These are phyloP conservation scores for Rhizopus stolonifer DNA, from an alignment of 371 early-diverging fungal species.

Conservation along the genomic window DNA sequence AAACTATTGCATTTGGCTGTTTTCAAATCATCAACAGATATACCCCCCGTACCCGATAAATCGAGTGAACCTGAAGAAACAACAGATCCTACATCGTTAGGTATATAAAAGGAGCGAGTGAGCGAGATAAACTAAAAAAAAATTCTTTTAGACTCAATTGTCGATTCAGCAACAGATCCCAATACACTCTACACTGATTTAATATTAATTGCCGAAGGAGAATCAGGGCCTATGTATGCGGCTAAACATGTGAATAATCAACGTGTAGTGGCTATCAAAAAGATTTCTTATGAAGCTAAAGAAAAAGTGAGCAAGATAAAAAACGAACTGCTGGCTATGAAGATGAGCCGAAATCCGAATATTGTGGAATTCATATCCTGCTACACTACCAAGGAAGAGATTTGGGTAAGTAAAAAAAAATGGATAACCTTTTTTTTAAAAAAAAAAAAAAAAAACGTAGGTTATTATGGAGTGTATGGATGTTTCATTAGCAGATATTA, in stretches of 20 bases:
- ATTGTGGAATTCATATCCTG: conserved; percentile 73
- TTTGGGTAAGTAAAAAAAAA: conserved; percentile 42
- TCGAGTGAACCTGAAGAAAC: neutral
- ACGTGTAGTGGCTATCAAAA: conserved; percentile 69
- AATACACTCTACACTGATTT: conserved; percentile 48
- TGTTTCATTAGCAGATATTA: conserved; percentile 74
- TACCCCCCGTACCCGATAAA: conserved; percentile 18
- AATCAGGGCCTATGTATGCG: conserved; percentile 72
- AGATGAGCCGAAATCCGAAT: conserved; percentile 67
- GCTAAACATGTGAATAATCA: conserved; percentile 56
- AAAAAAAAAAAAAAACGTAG: conserved; percentile 27
- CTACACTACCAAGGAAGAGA: conserved; percentile 56
- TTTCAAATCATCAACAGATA: conserved; percentile 27
- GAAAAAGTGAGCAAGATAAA: conserved; percentile 68
- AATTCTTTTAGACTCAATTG: conserved; percentile 33
- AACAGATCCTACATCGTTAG: neutral
- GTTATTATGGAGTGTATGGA: conserved; percentile 83
- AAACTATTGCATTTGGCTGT: conserved; percentile 30
- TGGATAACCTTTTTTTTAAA: neutral
- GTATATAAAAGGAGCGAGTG: neutral
- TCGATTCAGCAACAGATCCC: conserved; percentile 48
- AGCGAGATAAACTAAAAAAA: neutral
- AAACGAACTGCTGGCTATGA: conserved; percentile 72
- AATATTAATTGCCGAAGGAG: conserved; percentile 74
- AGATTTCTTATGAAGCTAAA: conserved; percentile 61